Evolutionary conservation across 371 early-diverging fungal genomes (phyloP), one percentile per base, ranked within the genome.

Genomic region (Actinomucor elegans): DNA sequence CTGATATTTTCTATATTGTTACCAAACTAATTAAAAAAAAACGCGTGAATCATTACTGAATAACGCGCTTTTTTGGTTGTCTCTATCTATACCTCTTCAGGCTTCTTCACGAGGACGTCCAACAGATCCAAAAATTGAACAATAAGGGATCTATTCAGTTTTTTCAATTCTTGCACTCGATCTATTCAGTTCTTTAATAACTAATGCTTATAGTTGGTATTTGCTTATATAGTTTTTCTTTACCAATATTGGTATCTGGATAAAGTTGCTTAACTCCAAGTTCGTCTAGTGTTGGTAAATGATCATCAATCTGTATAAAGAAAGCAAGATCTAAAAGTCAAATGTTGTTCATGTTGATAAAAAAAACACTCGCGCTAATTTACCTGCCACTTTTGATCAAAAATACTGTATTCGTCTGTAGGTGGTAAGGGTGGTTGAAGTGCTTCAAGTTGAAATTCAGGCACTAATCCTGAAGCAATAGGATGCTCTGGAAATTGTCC

Each of bases 351-450:
- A n/a, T n/a, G n/a, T n/a, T n/a, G n/a, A n/a, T n/a, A n/a, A n/a
- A n/a, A n/a, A n/a, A n/a, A n/a, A n/a, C n/a, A n/a, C n/a, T n/a
- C n/a, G n/a, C n/a, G n/a, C n/a, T n/a, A n/a, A n/a, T 26, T 57
- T 74, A 88, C 88, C 53, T 79, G 84, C 85, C 88, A 87, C 41
- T 70, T 64, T 29, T 86, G 86, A 21, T 87, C 89, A 80, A 92
- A 92, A 27, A 83, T 65, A 37, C 75, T 71, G 48, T 89, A 92
- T 2, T 71, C 64, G 32, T 84, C 86, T 2, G 75, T 70, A 11
- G 86, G 83, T 44, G 81, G 81, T 41, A 40, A 17, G 29, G 92
- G 92, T 15, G 89, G 89, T 33, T 81, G 77, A 15, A 74, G 44
- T 12, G 43, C 43, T 35, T 52, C 18, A 81, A 74, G 7, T 73